Evolutionary conservation across 2,329 filamentous ascomycete genomes (phyloP).

Genomic region (Trichoderma endophyticum): DNA sequence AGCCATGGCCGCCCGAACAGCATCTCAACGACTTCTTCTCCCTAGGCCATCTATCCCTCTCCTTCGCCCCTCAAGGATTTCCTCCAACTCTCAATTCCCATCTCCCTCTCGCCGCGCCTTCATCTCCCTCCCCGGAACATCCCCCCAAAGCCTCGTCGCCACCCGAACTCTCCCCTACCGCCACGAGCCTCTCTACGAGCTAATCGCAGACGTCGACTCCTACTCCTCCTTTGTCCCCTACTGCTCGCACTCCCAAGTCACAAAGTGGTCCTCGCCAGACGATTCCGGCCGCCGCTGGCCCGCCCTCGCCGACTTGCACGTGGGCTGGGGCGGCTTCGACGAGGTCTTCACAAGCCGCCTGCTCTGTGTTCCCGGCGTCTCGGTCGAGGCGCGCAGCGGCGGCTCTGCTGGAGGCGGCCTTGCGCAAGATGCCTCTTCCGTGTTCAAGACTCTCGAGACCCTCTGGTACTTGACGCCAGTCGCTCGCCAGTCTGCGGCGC

Average conservation of each 20-base stretch:
- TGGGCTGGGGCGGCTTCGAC: conserved; percentile 80
- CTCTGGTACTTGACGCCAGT: conserved; percentile 62
- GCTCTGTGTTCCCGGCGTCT: conserved; percentile 67
- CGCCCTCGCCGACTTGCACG: conserved; percentile 70
- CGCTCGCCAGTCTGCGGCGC: conserved; percentile 22
- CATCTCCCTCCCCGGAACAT: conserved; percentile 32
- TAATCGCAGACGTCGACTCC: conserved; percentile 83
- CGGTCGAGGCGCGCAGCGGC: conserved; percentile 77
- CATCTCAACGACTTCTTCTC: background rate
- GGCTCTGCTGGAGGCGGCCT: conserved; percentile 46
- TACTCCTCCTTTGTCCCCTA: conserved; percentile 91
- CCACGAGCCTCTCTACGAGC: conserved; percentile 66
- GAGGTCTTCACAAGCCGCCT: conserved; percentile 81
- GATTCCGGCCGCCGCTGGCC: conserved; percentile 58
- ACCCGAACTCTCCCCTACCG: conserved; percentile 75
- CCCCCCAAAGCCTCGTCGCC: conserved; percentile 65
- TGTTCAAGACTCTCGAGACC: conserved; percentile 68
- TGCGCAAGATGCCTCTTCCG: conserved; percentile 38
- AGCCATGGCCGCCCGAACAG: conserved; percentile 21
- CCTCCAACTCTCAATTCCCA: background rate
- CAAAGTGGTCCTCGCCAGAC: conserved; percentile 62
- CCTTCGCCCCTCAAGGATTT: background rate
- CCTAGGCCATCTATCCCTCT: background rate
- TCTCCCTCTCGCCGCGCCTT: conserved; percentile 36
- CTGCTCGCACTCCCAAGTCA: conserved; percentile 75